Evolutionary conservation across 2,329 filamentous ascomycete species (phyloP), one percentile per base, ranked within the genome.

Genomic region (Pyricularia pennisetigena): DNA sequence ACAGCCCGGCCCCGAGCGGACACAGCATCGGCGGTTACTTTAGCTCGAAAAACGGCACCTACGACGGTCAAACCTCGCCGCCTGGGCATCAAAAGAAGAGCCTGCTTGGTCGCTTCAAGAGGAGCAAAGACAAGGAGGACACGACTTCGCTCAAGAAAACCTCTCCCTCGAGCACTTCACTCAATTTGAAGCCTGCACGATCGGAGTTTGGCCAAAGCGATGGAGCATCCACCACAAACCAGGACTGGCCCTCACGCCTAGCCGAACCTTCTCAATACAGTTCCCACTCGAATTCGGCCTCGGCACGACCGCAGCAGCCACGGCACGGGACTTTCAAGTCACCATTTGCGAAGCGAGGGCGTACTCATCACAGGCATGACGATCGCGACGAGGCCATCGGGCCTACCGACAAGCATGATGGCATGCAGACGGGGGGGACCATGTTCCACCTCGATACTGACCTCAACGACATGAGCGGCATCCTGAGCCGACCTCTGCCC

Each of bases 381-480:
- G 87, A 82, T 70, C 79, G 75, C 70, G 89, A 83, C 75, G 88
- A 88, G 75, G 82, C 81, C 26, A 86, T 86, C 70, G 86, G 85
- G 3, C 86, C 85, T 0, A 88, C 84, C 8, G 86, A 90, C 69
- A 85, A 83, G 72, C 74, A 78, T 24, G 74, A 75, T 65, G 81
- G 68, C 67, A 80, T 83, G 61, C n/a, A 32, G 8, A 32, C 30
- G 23, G n/a, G 29, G 0, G 85, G 85, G 61, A 86, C 85, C 14
- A 78, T 93, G 64, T 97, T 90, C 79, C 86, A 86, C 74, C 86
- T 98, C 29, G 94, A 98, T 77, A 96, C 92, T 1, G 91, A 98
- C 75, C 85, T 98, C 65, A 88, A 88, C 68, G 88, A 97, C 73
- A 95, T 99, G 92, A 90, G 94, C 73, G 95, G 93, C 26, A 97